Evolutionary conservation across 2,329 filamentous ascomycete genomes (phyloP).

Genomic region (Neocatenulostroma microsporum): DNA sequence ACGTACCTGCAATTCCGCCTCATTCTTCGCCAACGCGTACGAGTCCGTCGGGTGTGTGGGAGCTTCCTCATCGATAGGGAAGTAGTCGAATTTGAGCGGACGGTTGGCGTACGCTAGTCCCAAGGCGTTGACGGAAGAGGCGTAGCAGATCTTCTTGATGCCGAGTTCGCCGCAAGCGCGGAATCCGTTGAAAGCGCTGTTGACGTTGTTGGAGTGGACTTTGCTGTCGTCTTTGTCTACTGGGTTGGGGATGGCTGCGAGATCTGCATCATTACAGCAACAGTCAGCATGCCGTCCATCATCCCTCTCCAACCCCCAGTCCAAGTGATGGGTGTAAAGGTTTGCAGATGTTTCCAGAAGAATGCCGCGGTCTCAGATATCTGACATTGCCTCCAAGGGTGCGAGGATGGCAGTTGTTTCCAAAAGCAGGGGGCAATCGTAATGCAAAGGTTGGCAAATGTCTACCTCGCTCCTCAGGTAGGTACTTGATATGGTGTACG

Average conservation of each 20-base stretch:
- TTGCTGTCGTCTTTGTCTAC: conserved; percentile 26
- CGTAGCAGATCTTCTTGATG: conserved; percentile 32
- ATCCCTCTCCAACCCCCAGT: too few species aligned
- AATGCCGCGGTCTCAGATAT: too few species aligned
- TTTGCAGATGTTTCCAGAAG: too few species aligned
- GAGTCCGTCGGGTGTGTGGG: conserved; percentile 29
- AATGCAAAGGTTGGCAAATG: too few species aligned
- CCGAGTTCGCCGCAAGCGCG: conserved; percentile 30
- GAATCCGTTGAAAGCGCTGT: conserved; percentile 34
- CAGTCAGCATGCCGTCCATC: too few species aligned
- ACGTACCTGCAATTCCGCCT: conserved; percentile 32
- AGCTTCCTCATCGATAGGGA: conserved; percentile 33
- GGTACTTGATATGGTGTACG: too few species aligned
- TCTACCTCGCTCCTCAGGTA: too few species aligned
- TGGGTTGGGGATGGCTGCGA: conserved; percentile 33
- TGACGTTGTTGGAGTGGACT: conserved; percentile 34
- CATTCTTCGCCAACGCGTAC: conserved; percentile 32
- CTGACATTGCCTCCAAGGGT: too few species aligned
- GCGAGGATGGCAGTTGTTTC: too few species aligned
- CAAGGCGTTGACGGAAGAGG: conserved; percentile 33
- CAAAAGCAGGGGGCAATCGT: too few species aligned
- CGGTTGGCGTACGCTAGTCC: conserved; percentile 33
- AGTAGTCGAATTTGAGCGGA: conserved; percentile 31
- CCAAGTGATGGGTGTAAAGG: too few species aligned
- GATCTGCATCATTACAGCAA: too few species aligned